phyloP scores from a whole-genome alignment of 768 basidiomycete species.

The Pluteus cervinus region DNA sequence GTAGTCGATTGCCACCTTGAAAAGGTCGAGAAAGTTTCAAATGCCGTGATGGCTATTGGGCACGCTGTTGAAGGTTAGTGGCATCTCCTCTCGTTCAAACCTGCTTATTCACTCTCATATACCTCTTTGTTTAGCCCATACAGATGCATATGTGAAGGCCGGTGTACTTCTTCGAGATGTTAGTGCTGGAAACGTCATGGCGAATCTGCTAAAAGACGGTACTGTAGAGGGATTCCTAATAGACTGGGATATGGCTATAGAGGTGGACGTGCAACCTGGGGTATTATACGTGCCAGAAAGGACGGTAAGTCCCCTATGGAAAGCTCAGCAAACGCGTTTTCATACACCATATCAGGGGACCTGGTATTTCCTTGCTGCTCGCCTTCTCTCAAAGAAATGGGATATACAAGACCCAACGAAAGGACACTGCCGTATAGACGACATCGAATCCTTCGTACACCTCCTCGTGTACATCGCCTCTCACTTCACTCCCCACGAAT shows the following conservation, averaged over 20 bases:
- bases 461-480: not conserved
- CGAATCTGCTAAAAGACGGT: not conserved
- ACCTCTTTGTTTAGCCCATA: too few relatives aligned
- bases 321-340: not conserved
- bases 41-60: not conserved
- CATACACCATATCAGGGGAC: not conserved
- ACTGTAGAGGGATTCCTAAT: not conserved
- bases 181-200: constrained; percentile 1
- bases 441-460: not conserved
- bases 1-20: not conserved
- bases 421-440: constrained; percentile 1
- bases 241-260: not conserved
- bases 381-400: not conserved
- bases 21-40: not conserved
- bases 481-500: not conserved
- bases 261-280: too few relatives aligned
- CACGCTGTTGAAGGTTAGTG: not conserved
- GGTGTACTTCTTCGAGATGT: not conserved
- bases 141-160: not conserved
- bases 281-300: too few relatives aligned
- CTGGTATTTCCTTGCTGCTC: not conserved
- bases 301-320: not conserved
- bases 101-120: not conserved
- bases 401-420: not conserved
- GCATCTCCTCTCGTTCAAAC: not conserved